These are phyloP conservation scores for Chloris gayana DNA, from an alignment of 176 grass and related monocot genomes.

Conservation along the genomic window DNA sequence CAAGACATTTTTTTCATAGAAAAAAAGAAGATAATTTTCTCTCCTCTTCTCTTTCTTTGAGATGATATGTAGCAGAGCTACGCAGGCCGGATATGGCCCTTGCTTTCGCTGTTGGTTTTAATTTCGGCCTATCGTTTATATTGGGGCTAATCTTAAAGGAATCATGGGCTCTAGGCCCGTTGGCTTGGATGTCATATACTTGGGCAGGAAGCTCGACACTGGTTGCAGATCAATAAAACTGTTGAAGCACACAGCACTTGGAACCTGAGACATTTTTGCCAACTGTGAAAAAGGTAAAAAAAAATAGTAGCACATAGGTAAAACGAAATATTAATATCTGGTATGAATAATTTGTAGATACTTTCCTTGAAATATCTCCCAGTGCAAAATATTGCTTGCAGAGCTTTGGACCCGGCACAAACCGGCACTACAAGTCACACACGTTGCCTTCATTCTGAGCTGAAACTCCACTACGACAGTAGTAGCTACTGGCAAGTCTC, in stretches of 20 bases:
- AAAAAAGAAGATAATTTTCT: no score
- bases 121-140: background rate
- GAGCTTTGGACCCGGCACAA: background rate
- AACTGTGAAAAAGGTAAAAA: no score
- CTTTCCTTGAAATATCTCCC: background rate
- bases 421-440: background rate
- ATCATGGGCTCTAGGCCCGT: background rate
- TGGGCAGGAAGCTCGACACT: no score
- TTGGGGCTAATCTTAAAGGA: no score
- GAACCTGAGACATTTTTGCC: background rate
- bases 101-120: background rate
- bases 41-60: no score
- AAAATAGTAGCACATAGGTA: background rate
- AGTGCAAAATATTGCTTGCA: background rate
- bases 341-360: background rate
- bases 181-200: no score
- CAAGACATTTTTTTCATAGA: no score
- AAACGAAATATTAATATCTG: background rate
- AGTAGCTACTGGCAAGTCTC: constrained; percentile 6
- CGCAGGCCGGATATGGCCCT: no score
- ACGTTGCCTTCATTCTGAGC: background rate
- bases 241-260: background rate
- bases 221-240: no score
- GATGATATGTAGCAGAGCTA: no score
- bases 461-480: background rate